Base-by-base conservation (phyloP, 139 green algal species). In the Microglena sp. region DNA sequence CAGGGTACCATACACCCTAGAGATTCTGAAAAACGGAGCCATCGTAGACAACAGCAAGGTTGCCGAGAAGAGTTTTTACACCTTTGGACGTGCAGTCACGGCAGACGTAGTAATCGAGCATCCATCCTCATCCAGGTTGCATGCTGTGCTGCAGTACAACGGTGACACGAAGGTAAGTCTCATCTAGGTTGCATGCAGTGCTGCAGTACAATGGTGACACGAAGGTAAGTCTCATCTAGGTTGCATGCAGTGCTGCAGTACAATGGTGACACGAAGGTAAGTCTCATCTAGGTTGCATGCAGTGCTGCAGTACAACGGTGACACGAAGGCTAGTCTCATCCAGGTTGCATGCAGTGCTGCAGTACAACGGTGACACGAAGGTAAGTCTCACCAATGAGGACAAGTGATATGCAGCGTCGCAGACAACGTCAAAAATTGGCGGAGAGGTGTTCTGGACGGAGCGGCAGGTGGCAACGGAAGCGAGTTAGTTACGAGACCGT, bases 41-140 rank as follows among this genome's bases (percentile, higher is more conserved):
- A 77, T 84, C n/a, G n/a, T 91, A 0, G 70, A 68, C 36, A 72
- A 36, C 5, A 0, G 74, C 11, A 22, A 72, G n/a, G 53, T 86
- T 6, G 27, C 26, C 2, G 11, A 32, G 21, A 79, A 79, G 68
- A 57, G 53, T n/a, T 67, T 73, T 69, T 79, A 71, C 64, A 89
- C 80, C 15, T 87, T 92, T 68, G 87, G 87, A 0, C 79, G 87
- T 18, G 75, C 63, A 22, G 79, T 81, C 29, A 62, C 65, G 4
- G 70, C 56, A 18, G 74, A 93, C 73, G 34, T 92, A 1, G 50
- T 85, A 44, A 36, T 94, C 50, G 87, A 95, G 65, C 89, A 95
- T 71, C 87, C 89, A 3, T 88, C 80, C 27, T 73, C 72, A 28
- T 90, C 82, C 4, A 74, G 85, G 11, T 64, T 77, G 43, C 73